These are phyloP conservation scores for Cutaneotrichosporon arboriforme DNA, from an alignment of 1,284 basidiomycete species.

Conservation along the genomic window DNA sequence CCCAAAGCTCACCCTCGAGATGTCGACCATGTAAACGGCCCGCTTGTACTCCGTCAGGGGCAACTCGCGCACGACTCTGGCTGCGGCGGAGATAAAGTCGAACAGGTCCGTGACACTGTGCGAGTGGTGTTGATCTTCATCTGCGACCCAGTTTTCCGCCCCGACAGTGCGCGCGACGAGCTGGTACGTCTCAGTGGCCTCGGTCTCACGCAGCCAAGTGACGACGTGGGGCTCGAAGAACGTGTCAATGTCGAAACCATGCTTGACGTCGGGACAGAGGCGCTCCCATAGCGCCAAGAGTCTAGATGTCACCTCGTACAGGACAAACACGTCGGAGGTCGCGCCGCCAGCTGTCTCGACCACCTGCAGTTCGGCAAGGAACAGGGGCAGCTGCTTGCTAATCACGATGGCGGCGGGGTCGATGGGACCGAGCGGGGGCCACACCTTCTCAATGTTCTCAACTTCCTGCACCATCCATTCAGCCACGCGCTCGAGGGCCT, in stretches of 20 bases:
- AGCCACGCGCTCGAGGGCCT: conserved; percentile 41
- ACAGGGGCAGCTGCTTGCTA: conserved; percentile 44
- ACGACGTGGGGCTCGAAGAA: conserved; percentile 48
- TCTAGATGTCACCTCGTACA: conserved; percentile 42
- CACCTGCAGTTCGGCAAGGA: conserved; percentile 44
- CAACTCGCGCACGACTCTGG: conserved; percentile 37
- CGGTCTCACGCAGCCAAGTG: conserved; percentile 44
- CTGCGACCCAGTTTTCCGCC: conserved; percentile 47
- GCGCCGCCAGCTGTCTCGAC: conserved; percentile 35
- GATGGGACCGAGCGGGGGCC: conserved; percentile 31
- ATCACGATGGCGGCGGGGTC: conserved; percentile 42
- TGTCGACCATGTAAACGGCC: conserved; percentile 46
- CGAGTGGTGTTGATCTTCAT: conserved; percentile 39
- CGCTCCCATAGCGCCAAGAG: conserved; percentile 41
- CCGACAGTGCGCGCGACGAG: conserved; percentile 46
- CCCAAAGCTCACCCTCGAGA: conserved; percentile 24
- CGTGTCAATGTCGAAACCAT: conserved; percentile 42
- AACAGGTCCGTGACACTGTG: conserved; percentile 47
- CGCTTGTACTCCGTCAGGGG: conserved; percentile 44
- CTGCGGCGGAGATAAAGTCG: conserved; percentile 42
- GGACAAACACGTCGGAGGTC: conserved; percentile 38
- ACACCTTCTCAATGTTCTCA: conserved; percentile 29
- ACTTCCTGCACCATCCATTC: conserved; percentile 44
- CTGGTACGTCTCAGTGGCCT: conserved; percentile 40
- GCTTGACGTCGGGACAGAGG: conserved; percentile 33